phyloP scores from a whole-genome alignment of 2,329 filamentous ascomycete species.

The Ceratocystis destructans region DNA sequence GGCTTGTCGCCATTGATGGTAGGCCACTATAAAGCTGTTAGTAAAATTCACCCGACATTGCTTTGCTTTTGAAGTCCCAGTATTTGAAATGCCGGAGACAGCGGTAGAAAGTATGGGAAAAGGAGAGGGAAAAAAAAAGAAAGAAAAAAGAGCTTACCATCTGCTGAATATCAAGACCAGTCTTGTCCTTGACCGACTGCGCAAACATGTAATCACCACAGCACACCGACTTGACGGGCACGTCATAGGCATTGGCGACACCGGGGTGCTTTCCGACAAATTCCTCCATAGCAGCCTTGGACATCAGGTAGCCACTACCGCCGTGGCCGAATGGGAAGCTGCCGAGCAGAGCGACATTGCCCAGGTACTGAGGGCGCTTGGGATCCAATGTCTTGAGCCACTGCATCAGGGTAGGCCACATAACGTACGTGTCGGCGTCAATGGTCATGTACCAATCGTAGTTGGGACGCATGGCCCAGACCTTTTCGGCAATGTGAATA shows the following conservation, averaged over 20 bases:
- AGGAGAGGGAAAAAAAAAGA: conserved; percentile 16
- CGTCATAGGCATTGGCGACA: conserved; percentile 36
- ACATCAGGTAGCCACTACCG: conserved; percentile 42
- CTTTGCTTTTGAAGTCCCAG: not conserved
- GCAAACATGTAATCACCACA: conserved; percentile 41
- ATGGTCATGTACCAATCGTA: conserved; percentile 48
- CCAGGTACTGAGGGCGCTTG: conserved; percentile 34
- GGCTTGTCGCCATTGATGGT: conserved; percentile 44
- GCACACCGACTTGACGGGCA: conserved; percentile 29
- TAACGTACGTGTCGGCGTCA: conserved; percentile 44
- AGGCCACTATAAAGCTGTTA: conserved; percentile 31
- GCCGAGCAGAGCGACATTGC: conserved; percentile 33
- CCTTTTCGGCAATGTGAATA: conserved; percentile 44
- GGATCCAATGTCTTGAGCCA: conserved; percentile 36
- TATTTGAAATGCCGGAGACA: not conserved
- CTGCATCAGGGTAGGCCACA: conserved; percentile 38
- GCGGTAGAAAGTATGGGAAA: not conserved
- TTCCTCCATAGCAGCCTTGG: conserved; percentile 37
- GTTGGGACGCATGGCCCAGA: conserved; percentile 35
- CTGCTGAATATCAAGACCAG: conserved; percentile 30
- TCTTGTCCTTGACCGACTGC: conserved; percentile 32
- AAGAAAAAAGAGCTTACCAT: conserved; percentile 28
- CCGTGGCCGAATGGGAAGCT: conserved; percentile 40
- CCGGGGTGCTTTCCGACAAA: conserved; percentile 31
- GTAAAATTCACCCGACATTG: not conserved